phyloP scores from a whole-genome alignment of 495 filamentous ascomycete genomes.

The Jackrogersella minutella region DNA sequence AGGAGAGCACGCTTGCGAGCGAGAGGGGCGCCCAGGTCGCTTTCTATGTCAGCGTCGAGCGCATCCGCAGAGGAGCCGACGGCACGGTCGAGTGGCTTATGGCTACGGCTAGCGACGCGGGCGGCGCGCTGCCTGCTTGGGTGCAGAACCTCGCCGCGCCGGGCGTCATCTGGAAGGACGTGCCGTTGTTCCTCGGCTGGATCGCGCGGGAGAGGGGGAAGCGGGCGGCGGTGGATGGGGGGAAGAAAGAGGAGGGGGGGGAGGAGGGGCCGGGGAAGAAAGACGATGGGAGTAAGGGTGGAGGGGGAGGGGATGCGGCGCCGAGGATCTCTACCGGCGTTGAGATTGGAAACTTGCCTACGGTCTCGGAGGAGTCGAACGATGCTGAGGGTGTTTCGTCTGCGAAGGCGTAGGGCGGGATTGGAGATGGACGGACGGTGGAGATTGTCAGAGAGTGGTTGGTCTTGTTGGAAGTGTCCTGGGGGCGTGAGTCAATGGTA shows the following conservation, averaged over 20 bases:
- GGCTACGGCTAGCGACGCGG: slow-evolving; percentile 74
- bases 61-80: slow-evolving; percentile 52
- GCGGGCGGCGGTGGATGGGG: slow-evolving; percentile 1
- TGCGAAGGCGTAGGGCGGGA: slow-evolving; percentile 1
- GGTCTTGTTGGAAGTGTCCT: background rate
- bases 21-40: slow-evolving; percentile 60
- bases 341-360: slow-evolving; percentile 12
- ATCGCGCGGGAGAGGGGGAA: slow-evolving; percentile 52
- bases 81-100: slow-evolving; percentile 70
- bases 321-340: slow-evolving; percentile 11
- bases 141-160: slow-evolving; percentile 73
- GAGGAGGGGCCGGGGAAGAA: slow-evolving; percentile 23
- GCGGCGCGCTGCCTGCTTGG: slow-evolving; percentile 70
- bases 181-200: slow-evolving; percentile 73
- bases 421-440: slow-evolving; percentile 12
- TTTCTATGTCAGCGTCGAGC: slow-evolving; percentile 69
- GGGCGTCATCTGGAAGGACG: slow-evolving; percentile 73
- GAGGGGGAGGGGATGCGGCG: background rate
- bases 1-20: slow-evolving; percentile 43
- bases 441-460: slow-evolving; percentile 14
- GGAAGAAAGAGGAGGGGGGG: slow-evolving; percentile 24
- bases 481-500: background rate
- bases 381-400: background rate
- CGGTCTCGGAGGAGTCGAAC: slow-evolving; percentile 7
- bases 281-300: slow-evolving; percentile 18